A percentile compares a stretch with the other conserved stretches of the same genome.
Evolutionary conservation across 768 basidiomycete genomes (phyloP).

Genomic region (Tricholoma sp.): DNA sequence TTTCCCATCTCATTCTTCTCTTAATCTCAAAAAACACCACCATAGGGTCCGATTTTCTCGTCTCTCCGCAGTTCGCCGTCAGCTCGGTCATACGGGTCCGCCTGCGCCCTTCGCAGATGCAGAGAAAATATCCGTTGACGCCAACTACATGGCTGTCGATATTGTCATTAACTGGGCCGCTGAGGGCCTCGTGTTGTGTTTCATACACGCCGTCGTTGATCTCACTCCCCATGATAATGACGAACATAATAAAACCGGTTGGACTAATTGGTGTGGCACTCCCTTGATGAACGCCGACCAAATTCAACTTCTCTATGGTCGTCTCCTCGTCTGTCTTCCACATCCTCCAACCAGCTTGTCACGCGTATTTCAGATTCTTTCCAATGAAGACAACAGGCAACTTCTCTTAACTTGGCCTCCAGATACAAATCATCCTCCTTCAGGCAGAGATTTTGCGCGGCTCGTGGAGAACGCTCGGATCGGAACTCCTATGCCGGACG

Average conservation of each 20-base stretch:
- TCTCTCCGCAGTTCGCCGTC: constrained; percentile 64
- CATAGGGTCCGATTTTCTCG: constrained; percentile 77
- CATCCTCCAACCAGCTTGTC: constrained; percentile 41
- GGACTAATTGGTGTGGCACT: constrained; percentile 90
- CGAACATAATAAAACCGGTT: constrained; percentile 63
- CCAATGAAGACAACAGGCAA: constrained; percentile 51
- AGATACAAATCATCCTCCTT: constrained; percentile 43
- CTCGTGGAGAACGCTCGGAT: constrained; percentile 69
- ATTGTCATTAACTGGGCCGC: constrained; percentile 89
- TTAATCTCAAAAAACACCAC: constrained; percentile 18
- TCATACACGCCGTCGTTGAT: constrained; percentile 81
- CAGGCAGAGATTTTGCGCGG: constrained; percentile 46
- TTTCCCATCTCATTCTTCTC: constrained; percentile 12
- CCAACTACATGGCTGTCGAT: constrained; percentile 80
- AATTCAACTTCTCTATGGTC: constrained; percentile 51
- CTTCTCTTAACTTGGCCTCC: constrained; percentile 77
- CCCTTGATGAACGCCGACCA: constrained; percentile 55
- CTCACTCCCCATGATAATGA: constrained; percentile 68
- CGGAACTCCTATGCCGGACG: constrained; percentile 40
- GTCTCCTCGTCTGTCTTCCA: constrained; percentile 48
- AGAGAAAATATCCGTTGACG: constrained; percentile 65
- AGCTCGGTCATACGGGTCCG: constrained; percentile 64
- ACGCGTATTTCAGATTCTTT: constrained; percentile 77
- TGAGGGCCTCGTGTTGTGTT: constrained; percentile 82
- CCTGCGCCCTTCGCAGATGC: constrained; percentile 53